A percentile compares a stretch with the other conserved stretches of the same genome.
phyloP scores from a whole-genome alignment of 2,329 filamentous ascomycete species.

The Hymenoscyphus fructigenus region DNA sequence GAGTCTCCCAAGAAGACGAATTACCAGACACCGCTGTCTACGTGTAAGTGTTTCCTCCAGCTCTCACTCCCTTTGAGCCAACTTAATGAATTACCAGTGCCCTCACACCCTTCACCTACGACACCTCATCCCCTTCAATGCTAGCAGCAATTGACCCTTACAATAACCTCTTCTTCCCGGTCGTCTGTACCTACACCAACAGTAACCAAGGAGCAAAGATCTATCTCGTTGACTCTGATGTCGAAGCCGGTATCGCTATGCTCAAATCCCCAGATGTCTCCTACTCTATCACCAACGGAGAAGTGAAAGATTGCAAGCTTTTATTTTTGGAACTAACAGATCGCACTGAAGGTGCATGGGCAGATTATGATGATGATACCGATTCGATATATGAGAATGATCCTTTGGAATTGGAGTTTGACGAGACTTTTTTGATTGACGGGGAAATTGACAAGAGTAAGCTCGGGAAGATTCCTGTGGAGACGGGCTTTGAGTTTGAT shows the following conservation, averaged over 20 bases:
- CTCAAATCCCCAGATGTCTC: conserved; percentile 29
- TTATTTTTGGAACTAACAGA: conserved; percentile 13
- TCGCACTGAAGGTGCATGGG: background rate
- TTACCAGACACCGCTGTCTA: background rate
- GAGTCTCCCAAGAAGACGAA: conserved; percentile 23
- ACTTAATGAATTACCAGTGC: background rate
- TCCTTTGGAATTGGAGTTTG: background rate
- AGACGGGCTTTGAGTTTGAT: too few relatives aligned
- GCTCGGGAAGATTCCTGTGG: too few relatives aligned
- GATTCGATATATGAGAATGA: background rate
- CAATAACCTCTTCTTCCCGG: conserved; percentile 25
- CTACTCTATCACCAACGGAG: conserved; percentile 34
- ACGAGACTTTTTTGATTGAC: background rate
- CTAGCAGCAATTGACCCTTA: conserved; percentile 24
- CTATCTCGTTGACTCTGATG: conserved; percentile 34
- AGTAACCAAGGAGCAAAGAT: conserved; percentile 21
- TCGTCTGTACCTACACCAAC: conserved; percentile 34
- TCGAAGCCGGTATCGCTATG: conserved; percentile 26
- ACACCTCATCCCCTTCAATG: background rate
- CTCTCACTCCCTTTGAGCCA: too few relatives aligned
- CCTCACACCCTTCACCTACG: background rate
- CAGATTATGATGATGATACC: background rate
- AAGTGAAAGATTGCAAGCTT: conserved; percentile 26
- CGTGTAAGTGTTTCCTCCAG: background rate
- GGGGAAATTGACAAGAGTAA: background rate